Base-by-base conservation (phyloP, 2,329 filamentous ascomycete species). In the Ceratocystis harringtonii region DNA sequence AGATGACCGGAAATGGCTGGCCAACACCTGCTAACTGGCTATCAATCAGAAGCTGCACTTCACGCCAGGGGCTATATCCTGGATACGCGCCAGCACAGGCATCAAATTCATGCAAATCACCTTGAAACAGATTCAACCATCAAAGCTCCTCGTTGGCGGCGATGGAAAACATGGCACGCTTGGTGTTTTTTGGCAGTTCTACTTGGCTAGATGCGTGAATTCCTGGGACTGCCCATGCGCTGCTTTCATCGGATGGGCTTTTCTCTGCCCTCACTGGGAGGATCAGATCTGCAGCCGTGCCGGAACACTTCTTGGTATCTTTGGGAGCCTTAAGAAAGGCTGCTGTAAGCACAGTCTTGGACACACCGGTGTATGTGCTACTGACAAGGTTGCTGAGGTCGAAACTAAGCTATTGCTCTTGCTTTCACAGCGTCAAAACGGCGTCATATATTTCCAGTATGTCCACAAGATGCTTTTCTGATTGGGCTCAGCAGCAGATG, bases 91-190 rank as follows among this genome's bases (percentile, higher is more conserved):
- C 84, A 3, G 80, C 79, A 1, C 78, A 79, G 5, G 75, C 73
- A 3, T 79, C 76, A 71, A 92, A 92, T 2, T 81, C 79, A 44
- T 79, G 69, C 2, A 78, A 78, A 68, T 85, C 81, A 8, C 81
- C 82, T 55, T 85, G 80, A 1, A 87, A 81, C 1, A 90, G 84
- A 71, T 92, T 92, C 66, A 80, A 82, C 84, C 88, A 94, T 89
- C 90, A 95, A 71, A 92, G 92, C 72, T 95, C 90, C 75, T 94
- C 90, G 17, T 79, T 90, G 17, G 89, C 88, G 7, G 87, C 84
- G n/a, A 94, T 79, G 0, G 87, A 84, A 65, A 92, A 83, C 7
- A 91, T 81, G 19, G 89, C 90, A 66, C 85, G 84, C 64, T 82
- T 81, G 22, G 80, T 79, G 70, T 89, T 87, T 62, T 75, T 78